Percentiles rank a stretch among this genome's conserved stretches.
These are phyloP conservation scores for Amanita pseudoporphyria DNA, from an alignment of 768 basidiomycete genomes.

Conservation along the genomic window DNA sequence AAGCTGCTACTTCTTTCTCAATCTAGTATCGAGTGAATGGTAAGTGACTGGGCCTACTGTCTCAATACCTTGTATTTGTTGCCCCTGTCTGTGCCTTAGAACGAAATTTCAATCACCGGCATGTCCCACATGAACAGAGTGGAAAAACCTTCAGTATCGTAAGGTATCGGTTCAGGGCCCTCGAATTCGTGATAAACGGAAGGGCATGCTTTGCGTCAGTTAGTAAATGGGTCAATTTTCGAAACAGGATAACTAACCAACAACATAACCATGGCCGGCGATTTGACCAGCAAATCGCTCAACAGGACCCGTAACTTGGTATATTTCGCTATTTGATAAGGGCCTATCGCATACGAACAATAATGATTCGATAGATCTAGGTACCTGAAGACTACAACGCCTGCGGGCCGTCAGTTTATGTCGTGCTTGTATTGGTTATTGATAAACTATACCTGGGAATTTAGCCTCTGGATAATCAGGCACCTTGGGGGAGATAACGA, in stretches of 20 bases:
- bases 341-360: not conserved
- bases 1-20: conserved; percentile 80
- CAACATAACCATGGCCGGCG: conserved; percentile 78
- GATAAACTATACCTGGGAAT: conserved; percentile 58
- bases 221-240: not conserved
- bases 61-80: conserved; percentile 77
- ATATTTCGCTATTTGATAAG: conserved; percentile 64
- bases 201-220: conserved; percentile 50
- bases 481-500: conserved; percentile 70
- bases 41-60: not conserved
- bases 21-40: conserved; percentile 35
- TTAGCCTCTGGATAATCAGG: conserved; percentile 83
- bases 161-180: conserved; percentile 80
- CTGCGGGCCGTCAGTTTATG: conserved; percentile 24
- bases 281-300: conserved; percentile 86
- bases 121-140: not conserved
- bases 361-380: not conserved
- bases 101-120: not conserved
- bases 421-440: not conserved
- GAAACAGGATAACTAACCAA: conserved; percentile 38
- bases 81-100: conserved; percentile 45
- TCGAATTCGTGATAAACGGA: conserved; percentile 91
- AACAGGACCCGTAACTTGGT: conserved; percentile 95
- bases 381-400: conserved; percentile 77
- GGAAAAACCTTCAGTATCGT: conserved; percentile 69